Evolutionary conservation across 768 basidiomycete genomes (phyloP), one percentile per base, ranked within the genome.

Genomic region (Amanita fuliginea): DNA sequence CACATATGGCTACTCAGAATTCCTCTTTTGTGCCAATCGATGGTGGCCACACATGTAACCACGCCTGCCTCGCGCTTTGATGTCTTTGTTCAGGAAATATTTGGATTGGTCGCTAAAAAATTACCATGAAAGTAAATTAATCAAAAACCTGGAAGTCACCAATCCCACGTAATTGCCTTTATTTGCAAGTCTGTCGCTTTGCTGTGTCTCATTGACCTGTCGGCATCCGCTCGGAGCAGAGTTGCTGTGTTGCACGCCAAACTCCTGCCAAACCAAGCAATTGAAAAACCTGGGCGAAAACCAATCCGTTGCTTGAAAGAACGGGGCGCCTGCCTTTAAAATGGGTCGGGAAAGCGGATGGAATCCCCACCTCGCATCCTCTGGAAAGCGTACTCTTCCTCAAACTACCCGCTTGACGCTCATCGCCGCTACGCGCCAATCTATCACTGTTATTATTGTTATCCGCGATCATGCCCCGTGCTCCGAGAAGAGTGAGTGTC

Each of bases 81-180:
- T 32, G 16, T 22, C 33, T 18, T 35, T n/a, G 18, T 35, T 36
- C 33, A 18, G 22, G 35, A 46, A 46, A 46, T 24, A 8, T 7
- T 13, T 46, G 33, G 45, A 46, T 46, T 46, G 45, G 45, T 48
- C 18, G 0, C 18, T 10, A 1, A 21, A 48, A 48, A 39, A 40
- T 48, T 48, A 48, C 47, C 37, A 9, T 40, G 37, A 36, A 48
- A 48, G 47, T 37, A 36, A 28, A 48, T 40, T 48, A 19, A 28
- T 21, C 13, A 13, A 39, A 39, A 24, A 47, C 22, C 19, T 47
- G 19, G 19, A 7, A 1, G 13, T 16, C 18, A 48, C 47, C 47
- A 40, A 48, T 48, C 45, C 45, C 21, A 44, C 22, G 37, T 36
- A 36, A 22, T 40, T 39, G 9, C 47, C 37, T 18, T 48, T 48